Evolutionary conservation across 257 asterid genomes (phyloP), one percentile per base, ranked within the genome.

Genomic region (Nicotiana noctiflora): DNA sequence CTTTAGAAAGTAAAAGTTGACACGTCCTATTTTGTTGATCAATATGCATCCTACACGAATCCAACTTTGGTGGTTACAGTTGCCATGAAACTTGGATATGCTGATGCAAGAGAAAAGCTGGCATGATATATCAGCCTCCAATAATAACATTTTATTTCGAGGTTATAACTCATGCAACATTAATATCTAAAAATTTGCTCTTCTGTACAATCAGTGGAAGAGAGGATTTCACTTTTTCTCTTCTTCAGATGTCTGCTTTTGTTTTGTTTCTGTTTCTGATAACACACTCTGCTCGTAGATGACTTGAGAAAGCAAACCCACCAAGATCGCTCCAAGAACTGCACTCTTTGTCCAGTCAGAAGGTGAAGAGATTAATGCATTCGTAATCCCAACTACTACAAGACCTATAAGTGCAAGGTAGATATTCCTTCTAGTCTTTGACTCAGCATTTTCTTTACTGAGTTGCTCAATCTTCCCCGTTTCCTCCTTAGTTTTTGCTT

Each of bases 241-340:
- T 77, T 85, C 90, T 55, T 81, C 80, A 34, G 79, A 84, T 70
- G 86, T 87, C 79, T 87, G 81, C 78, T 88, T 77, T 63, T 88
- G 83, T 23, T 51, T 80, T 60, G 72, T 84, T 32, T 87, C 88
- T 44, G 85, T 77, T 75, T 89, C 90, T 79, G 91, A 90, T 37
- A 87, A 76, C 86, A 91, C 49, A 66, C 84, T 90, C 79, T 93
- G 97, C 86, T 94, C 95, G 53, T 94, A 92, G 84, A 89, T 32
- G 83, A 94, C 65, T 83, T 96, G 99, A 62, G 95, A 83, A 77
- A 90, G 25, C 87, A 96, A 88, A 76, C 98, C 97, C 27, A 92
- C 90, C 83, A 96, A 87, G 84, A 96, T 85, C 61, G 84, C 92
- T 81, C 89, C 98, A 21, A 94, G 94, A 84, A 92, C 79, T 40